Base-by-base conservation (phyloP, 345 rosid species). In the Salix caprea region DNA sequence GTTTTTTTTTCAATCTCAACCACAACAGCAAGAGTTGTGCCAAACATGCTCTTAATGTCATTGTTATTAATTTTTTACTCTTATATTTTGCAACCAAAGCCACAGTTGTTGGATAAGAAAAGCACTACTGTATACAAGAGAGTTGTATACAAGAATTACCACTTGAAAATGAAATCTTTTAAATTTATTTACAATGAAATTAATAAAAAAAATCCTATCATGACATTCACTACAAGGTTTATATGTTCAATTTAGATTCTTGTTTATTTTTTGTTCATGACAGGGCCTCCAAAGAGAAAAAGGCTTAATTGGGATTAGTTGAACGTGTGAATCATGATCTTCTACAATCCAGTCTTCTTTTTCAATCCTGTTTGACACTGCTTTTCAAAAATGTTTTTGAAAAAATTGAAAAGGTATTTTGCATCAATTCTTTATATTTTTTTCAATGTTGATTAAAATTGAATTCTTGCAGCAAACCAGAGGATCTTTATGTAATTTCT, bases 131-230 rank as follows among this genome's bases (percentile, higher is more conserved):
- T 92, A 69, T 91, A 96, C 76, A 96, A 89, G 86, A 94, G 93
- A 81, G 98, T 95, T 21, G 94, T 88, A 64, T 87, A 85, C 86
- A 88, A 85, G 80, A 91, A 80, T 73, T 96, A 96, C 85, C 97
- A 91, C 82, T 85, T 96, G 85, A 96, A 94, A 80, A 92, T 96
- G 99, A 94, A 94, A 86, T 94, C 98, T 60, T 96, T 98, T 70
- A 87, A 97, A 82, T 96, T 94, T 86, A 92, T 90, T 80, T 87
- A 92, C 83, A 92, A 97, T 76, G 99, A 96, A 82, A 91, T 96
- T 70, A 91, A 71, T 68, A 81, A 94, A 86, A 32, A 32, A 42
- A 90, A 86, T 62, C 90, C 93, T 5, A 88, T 85, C 70, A 88
- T 94, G 93, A 96, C 98, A 28, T 92, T 96, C 84, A 81, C 88